Percentiles rank a stretch among this genome's conserved stretches.
These are phyloP conservation scores for Solanum chacoense DNA, from an alignment of 305 asterid species.

Conservation along the genomic window DNA sequence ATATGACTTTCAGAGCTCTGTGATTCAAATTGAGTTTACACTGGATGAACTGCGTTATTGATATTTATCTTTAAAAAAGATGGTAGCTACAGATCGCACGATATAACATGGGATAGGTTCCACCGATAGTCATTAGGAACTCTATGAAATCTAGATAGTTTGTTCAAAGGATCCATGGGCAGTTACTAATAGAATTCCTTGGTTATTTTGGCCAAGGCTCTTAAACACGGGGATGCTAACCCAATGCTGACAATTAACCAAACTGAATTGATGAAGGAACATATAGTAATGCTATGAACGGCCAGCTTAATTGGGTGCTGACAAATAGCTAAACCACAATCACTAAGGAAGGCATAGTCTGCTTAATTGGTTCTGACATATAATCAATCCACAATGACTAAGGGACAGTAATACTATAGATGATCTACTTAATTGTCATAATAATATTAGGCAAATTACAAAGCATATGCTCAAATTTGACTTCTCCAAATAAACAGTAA, in stretches of 20 bases:
- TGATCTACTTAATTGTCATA: not conserved
- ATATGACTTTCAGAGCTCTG: not conserved
- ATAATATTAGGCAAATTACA: not conserved
- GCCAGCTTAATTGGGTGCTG: not conserved
- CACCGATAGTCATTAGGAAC: not conserved
- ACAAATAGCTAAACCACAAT: not conserved
- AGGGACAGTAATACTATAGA: not conserved
- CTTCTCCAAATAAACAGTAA: not conserved
- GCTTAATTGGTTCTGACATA: not conserved
- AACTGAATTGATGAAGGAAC: not conserved
- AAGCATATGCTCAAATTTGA: not conserved
- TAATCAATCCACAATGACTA: not conserved
- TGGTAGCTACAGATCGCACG: not conserved
- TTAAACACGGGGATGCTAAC: not conserved
- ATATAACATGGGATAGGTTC: not conserved
- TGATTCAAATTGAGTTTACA: not conserved
- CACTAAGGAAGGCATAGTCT: not conserved
- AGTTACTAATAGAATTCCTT: not conserved
- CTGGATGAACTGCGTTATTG: not conserved
- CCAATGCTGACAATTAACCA: not conserved
- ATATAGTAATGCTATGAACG: not conserved
- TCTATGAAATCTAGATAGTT: not conserved
- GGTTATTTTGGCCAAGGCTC: not conserved
- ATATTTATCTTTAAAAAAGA: not conserved
- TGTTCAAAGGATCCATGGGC: not conserved